Conservation (phyloP, 169 alveolate genomes). For the Plasmodium falciparum region DNA sequence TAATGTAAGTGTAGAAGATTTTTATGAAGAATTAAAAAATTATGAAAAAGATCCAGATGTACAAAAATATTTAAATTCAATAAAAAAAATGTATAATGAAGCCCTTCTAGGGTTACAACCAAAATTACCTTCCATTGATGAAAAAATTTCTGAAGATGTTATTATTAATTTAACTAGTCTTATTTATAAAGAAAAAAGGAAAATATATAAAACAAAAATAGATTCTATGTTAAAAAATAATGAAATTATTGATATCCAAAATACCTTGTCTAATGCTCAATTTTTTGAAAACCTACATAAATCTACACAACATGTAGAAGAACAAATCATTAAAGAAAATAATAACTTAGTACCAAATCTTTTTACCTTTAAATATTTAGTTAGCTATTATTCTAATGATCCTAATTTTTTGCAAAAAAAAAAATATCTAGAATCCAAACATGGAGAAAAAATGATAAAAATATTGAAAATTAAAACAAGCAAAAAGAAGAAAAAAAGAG, state of each 20-base stretch:
- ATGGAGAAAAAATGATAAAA: conserved; percentile 75
- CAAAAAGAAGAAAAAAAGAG: conserved; percentile 26
- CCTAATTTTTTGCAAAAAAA: conserved; percentile 48
- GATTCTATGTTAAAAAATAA: conserved; percentile 44
- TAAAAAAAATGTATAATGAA: conserved; percentile 69
- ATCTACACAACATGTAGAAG: conserved; percentile 75
- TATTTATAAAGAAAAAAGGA: conserved; percentile 71
- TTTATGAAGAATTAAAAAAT: conserved; percentile 59
- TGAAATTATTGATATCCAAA: conserved; percentile 24
- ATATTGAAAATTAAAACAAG: conserved; percentile 56
- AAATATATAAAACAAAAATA: conserved; percentile 53
- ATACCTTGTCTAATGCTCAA: conserved; percentile 29
- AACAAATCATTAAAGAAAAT: conserved; percentile 60
- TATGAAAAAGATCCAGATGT: conserved; percentile 61
- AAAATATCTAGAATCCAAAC: conserved; percentile 70
- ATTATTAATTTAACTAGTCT: conserved; percentile 41
- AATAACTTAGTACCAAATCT: conserved; percentile 23
- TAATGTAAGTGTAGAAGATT: conserved; percentile 58
- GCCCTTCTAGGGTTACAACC: conserved; percentile 55
- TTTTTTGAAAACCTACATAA: conserved; percentile 51
- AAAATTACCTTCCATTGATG: conserved; percentile 60
- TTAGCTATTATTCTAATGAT: conserved; percentile 59
- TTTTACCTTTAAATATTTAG: conserved; percentile 68
- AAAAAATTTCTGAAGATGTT: conserved; percentile 39
- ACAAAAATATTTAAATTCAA: conserved; percentile 44